Percentiles rank a stretch among this genome's conserved stretches.
Evolutionary conservation across 768 basidiomycete genomes (phyloP).

Genomic region (Austroboletus eburneus): DNA sequence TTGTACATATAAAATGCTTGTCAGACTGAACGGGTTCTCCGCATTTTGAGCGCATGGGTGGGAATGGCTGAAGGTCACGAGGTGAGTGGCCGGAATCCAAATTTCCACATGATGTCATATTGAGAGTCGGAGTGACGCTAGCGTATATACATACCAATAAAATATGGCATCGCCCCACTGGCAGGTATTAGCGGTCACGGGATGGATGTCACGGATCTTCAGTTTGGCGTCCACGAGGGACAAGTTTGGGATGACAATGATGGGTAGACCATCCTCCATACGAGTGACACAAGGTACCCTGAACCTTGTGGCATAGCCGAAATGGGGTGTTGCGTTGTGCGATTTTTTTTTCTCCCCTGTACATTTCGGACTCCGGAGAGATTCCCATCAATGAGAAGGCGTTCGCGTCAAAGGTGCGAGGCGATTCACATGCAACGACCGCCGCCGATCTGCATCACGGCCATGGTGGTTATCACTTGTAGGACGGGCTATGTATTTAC

Average conservation of each 20-base stretch:
- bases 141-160: too few species aligned
- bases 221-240: too few species aligned
- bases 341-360: not conserved
- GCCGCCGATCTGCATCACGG: not conserved
- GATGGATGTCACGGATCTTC: too few species aligned
- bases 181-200: too few species aligned
- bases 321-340: not conserved
- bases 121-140: too few species aligned
- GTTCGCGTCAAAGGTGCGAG: not conserved
- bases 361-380: not conserved
- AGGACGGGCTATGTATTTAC: not conserved
- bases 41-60: not conserved
- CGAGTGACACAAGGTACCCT: too few species aligned
- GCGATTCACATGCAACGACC: not conserved
- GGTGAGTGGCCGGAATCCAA: not conserved
- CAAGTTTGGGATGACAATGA: too few species aligned
- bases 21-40: not conserved
- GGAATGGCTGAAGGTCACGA: not conserved
- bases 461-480: slow-evolving; percentile 14
- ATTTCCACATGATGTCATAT: too few species aligned
- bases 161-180: too few species aligned
- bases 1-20: too few species aligned
- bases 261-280: too few species aligned
- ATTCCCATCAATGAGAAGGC: slow-evolving; percentile 6
- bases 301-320: slow-evolving; percentile 8